These are phyloP conservation scores for Zymoseptoria tritici DNA, from an alignment of 2,329 filamentous ascomycete genomes.

Conservation along the genomic window DNA sequence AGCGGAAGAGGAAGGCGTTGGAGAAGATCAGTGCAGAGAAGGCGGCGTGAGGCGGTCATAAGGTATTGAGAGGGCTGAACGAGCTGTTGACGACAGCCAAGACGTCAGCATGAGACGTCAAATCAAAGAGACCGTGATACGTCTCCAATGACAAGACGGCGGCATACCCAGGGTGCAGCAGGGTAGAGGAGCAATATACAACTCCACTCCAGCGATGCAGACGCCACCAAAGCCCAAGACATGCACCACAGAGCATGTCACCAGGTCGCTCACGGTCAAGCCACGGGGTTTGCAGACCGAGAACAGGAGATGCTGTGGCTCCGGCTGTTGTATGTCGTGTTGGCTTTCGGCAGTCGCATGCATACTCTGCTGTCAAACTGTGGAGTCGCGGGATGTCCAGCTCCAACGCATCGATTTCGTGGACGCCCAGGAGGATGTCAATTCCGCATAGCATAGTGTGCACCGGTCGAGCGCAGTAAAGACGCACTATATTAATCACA, in stretches of 20 bases:
- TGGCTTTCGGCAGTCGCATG: background rate
- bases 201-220: background rate
- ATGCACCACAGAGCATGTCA: background rate
- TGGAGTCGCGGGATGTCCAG: background rate
- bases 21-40: conserved; percentile 7
- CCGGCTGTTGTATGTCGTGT: background rate
- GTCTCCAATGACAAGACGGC: no score
- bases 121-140: no score
- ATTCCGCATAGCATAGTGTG: background rate
- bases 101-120: background rate
- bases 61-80: background rate
- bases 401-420: background rate
- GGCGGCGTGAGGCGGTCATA: background rate
- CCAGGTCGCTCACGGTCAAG: background rate
- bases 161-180: background rate
- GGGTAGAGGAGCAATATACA: background rate
- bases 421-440: background rate
- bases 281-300: background rate
- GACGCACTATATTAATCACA: background rate
- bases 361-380: background rate
- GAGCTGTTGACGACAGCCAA: background rate
- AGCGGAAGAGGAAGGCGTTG: conserved; percentile 29
- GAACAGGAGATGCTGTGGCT: background rate
- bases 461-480: background rate
- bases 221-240: background rate